phyloP scores from a whole-genome alignment of 441 rosid genomes.

The Raphanus hybrid region DNA sequence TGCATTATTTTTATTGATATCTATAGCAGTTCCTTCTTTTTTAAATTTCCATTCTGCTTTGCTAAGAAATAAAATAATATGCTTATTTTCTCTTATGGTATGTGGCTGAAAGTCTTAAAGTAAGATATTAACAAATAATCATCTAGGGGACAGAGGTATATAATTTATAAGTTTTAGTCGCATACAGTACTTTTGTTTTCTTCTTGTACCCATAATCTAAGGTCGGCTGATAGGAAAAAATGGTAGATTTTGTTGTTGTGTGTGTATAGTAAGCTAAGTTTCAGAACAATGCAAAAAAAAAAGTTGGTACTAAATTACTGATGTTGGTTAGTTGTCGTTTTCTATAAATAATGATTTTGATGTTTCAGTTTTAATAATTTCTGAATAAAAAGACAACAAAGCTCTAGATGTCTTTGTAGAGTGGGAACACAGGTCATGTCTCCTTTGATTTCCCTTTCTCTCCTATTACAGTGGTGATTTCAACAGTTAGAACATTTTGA shows the following conservation, averaged over 20 bases:
- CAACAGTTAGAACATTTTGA: neutral
- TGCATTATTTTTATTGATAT: too few species aligned
- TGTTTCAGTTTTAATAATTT: neutral
- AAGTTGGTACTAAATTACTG: neutral
- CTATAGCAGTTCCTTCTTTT: neutral
- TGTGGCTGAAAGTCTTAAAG: neutral
- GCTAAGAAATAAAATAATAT: neutral
- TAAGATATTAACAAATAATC: constrained; percentile 6
- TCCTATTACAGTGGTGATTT: neutral
- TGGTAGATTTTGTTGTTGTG: constrained; percentile 2
- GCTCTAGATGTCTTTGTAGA: constrained; percentile 32
- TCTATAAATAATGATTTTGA: constrained; percentile 9
- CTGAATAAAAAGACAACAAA: constrained; percentile 25
- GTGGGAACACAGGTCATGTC: constrained; percentile 29
- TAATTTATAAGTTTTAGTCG: constrained; percentile 4
- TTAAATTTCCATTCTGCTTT: neutral
- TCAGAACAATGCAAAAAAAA: constrained; percentile 18
- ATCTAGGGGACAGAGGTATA: constrained; percentile 11
- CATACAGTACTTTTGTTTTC: constrained; percentile 22
- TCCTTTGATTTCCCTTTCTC: neutral
- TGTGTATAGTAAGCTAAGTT: constrained; percentile 15
- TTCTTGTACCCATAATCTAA: constrained; percentile 8
- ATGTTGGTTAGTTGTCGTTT: constrained; percentile 27
- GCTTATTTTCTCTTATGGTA: neutral
- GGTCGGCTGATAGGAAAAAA: constrained; percentile 1